A percentile compares a stretch with the other conserved stretches of the same genome.
phyloP scores from a whole-genome alignment of 495 filamentous ascomycete species.

The Bathelium albidoporum region DNA sequence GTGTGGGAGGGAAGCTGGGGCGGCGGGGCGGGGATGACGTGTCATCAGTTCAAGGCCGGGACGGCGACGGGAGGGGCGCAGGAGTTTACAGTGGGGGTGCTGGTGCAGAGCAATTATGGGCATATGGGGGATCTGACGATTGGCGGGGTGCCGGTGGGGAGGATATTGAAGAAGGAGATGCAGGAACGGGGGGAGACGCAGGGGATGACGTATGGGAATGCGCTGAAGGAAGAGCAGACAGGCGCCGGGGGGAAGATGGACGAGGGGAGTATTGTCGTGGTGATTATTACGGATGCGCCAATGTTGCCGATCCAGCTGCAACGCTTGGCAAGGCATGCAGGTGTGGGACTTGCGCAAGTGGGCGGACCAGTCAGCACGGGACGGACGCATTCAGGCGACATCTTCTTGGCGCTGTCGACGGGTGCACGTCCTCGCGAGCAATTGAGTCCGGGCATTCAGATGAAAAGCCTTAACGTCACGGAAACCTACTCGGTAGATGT shows the following conservation, averaged over 20 bases:
- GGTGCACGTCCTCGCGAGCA: constrained; percentile 33
- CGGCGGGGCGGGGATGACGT: constrained; percentile 45
- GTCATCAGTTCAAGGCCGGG: constrained; percentile 43
- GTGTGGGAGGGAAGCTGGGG: constrained; percentile 41
- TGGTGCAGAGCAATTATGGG: constrained; percentile 46
- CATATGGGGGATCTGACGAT: constrained; percentile 34
- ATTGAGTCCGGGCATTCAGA: background rate
- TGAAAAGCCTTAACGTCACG: constrained; percentile 20
- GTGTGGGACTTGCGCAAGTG: constrained; percentile 39
- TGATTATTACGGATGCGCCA: constrained; percentile 43
- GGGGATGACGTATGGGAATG: background rate
- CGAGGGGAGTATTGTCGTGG: constrained; percentile 46
- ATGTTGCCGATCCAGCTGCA: constrained; percentile 41
- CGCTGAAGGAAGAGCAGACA: constrained; percentile 9
- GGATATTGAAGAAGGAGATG: constrained; percentile 27
- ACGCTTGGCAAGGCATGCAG: constrained; percentile 42
- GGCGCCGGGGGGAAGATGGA: constrained; percentile 26
- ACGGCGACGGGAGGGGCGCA: constrained; percentile 29
- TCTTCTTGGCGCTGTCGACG: constrained; percentile 46
- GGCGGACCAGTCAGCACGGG: constrained; percentile 34
- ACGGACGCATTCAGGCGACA: constrained; percentile 41
- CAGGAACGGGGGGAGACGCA: constrained; percentile 8
- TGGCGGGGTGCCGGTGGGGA: constrained; percentile 41
- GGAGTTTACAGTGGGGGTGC: constrained; percentile 39
- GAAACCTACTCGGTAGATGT: constrained; percentile 31